Conservation (phyloP, 805 yeast species). For the Candida ortonii region DNA sequence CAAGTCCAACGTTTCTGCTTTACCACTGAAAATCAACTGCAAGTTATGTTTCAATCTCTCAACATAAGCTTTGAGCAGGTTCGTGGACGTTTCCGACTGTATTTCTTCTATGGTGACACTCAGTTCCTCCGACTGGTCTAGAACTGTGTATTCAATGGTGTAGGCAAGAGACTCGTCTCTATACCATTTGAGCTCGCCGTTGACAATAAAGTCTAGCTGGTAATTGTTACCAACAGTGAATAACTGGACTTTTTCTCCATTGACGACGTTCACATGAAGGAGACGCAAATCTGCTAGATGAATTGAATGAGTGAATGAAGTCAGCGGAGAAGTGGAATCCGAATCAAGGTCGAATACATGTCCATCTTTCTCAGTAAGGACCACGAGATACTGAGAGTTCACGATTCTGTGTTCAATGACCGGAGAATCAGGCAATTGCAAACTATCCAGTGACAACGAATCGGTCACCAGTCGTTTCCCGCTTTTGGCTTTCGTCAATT, state of each 20-base stretch:
- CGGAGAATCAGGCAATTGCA: slow-evolving; percentile 2
- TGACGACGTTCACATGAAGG: slow-evolving; percentile 10
- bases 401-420: slow-evolving; percentile 7
- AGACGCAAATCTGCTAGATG: slow-evolving; percentile 18
- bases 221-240: slow-evolving; percentile 15
- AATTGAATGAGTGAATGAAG: slow-evolving; percentile 11
- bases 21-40: slow-evolving; percentile 13
- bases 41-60: slow-evolving; percentile 33
- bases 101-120: slow-evolving; percentile 29
- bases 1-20: slow-evolving; percentile 16
- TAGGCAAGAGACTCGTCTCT: slow-evolving; percentile 43
- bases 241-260: slow-evolving; percentile 11
- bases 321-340: slow-evolving; percentile 2
- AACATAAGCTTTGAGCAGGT: slow-evolving; percentile 31
- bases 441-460: slow-evolving; percentile 1
- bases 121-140: slow-evolving; percentile 25
- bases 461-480: slow-evolving; percentile 8
- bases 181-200: slow-evolving; percentile 36
- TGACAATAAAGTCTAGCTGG: slow-evolving; percentile 16
- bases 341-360: slow-evolving; percentile 23
- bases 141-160: slow-evolving; percentile 34
- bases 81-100: slow-evolving; percentile 29
- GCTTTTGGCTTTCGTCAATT: slow-evolving; percentile 6
- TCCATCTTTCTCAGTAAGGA: slow-evolving; percentile 11
- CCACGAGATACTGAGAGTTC: slow-evolving; percentile 21